Conservation (phyloP, 2,329 filamentous ascomycete species). For the Claviceps sp. region DNA sequence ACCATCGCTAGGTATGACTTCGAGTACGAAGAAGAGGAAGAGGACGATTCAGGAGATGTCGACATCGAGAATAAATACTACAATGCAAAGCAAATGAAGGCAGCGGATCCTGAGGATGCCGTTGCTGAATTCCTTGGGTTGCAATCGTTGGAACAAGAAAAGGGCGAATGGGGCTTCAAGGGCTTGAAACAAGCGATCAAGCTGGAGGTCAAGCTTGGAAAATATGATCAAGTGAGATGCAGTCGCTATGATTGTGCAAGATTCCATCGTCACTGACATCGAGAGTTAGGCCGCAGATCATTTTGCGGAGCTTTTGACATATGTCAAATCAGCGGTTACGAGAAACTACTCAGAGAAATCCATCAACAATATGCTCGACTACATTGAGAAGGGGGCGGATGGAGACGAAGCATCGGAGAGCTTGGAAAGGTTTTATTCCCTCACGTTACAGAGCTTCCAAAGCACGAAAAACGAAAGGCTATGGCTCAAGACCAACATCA, state of each 20-base stretch:
- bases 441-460: slow-evolving; percentile 89
- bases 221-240: slow-evolving; percentile 58
- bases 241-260: neutral
- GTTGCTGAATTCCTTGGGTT: slow-evolving; percentile 88
- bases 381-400: slow-evolving; percentile 79
- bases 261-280: slow-evolving; percentile 11
- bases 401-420: slow-evolving; percentile 56
- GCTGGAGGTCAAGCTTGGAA: slow-evolving; percentile 83
- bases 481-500: slow-evolving; percentile 97
- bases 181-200: slow-evolving; percentile 97
- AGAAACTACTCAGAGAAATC: slow-evolving; percentile 98
- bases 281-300: slow-evolving; percentile 65
- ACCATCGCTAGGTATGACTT: slow-evolving; percentile 60
- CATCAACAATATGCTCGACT: slow-evolving; percentile 98
- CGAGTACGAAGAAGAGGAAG: slow-evolving; percentile 89
- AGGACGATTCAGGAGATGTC: slow-evolving; percentile 76
- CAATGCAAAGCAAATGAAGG: slow-evolving; percentile 95
- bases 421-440: slow-evolving; percentile 90
- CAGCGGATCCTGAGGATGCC: slow-evolving; percentile 72
- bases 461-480: slow-evolving; percentile 94
- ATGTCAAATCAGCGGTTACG: slow-evolving; percentile 92
- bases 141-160: slow-evolving; percentile 71
- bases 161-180: slow-evolving; percentile 98
- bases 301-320: slow-evolving; percentile 89
- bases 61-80: slow-evolving; percentile 99